Base-by-base conservation (phyloP, 179 eudicot species). In the Gypsophila paniculata region DNA sequence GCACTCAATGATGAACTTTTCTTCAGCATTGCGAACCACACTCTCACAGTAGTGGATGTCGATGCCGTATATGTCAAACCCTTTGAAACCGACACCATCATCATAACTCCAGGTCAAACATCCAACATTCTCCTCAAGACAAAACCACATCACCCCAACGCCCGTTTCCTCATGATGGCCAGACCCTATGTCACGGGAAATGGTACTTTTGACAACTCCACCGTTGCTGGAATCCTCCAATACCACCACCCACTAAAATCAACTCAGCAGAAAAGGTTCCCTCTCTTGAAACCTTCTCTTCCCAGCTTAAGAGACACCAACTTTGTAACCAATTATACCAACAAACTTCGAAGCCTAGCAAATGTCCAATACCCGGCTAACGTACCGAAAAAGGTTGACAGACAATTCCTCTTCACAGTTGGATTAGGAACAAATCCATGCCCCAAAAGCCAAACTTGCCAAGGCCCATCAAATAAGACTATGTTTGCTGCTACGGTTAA, bases 1-100 rank as follows among this genome's bases (percentile, higher is more conserved):
- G 83, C 83, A 25, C 77, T 80, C 18, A 80, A 72, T 58, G 83
- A 76, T 10, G 77, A 80, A 39, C 74, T 80, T 44, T 80, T 76
- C 82, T 80, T 80, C 26, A 76, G 77, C 68, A 76, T 76, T 25
- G 82, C 82, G 8, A 80, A 80, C 67, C 82, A 80, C 76, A 76
- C 77, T 53, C 53, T 80, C 11, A 80, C 73, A 17, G 70, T 72
- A 15, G 80, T 76, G 12, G 83, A 80, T 23, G 83, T 64, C 5
- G 83, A 80, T 23, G 83, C 83, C 0, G 64, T 76, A 26, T 80
- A 72, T 49, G 83, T 80, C 52, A 80, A 80, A 22, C 77, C 83
- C 14, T 76, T 80, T 51, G 79, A 79, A 23, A 67, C 82, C 0
- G 79, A 79, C 26, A 72, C 68, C 0, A 63, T 80, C 6, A 29